Base-by-base conservation (phyloP, 345 rosid genomes). In the Anacardium occidentale region DNA sequence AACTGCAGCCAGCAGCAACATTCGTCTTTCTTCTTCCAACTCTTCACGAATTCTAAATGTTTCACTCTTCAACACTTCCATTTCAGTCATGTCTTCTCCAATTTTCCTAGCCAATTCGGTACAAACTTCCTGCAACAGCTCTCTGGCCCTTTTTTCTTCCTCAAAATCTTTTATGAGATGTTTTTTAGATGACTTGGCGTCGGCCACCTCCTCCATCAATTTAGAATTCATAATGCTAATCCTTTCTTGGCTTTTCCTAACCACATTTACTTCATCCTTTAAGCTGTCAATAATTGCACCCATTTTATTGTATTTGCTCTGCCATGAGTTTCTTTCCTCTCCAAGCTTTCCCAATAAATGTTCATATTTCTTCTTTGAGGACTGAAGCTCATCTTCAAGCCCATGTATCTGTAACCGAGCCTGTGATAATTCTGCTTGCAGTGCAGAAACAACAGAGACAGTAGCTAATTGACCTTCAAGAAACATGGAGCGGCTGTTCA, bases 1-100 rank as follows among this genome's bases (percentile, higher is more conserved):
- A 14, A 70, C 70, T 79, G 79, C 83, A 21, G 86, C 83, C 68
- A 81, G 61, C 75, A 75, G 80, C 65, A 83, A 55, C 86, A 83
- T 83, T 26, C 69, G 75, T 76, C 85, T 77, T 62, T 83, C 88
- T 37, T 85, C 80, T 40, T 83, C 83, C 37, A 83, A 42, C 71
- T 83, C 80, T 47, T 75, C 74, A 51, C 54, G 51, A 20, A 80
- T 56, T 56, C 37, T 62, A 64, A 62, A 21, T 8, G 74, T 34
- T 53, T 76, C 81, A 24, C 22, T 59, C 74, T 62, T 80, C 52
- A 82, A 20, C 25, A 65, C 72, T 74, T 82, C 86, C 62, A 78
- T 22, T 78, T 80, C 75, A 12, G 67, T 73, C 64, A 78, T 71
- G n/a, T 75, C 74, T 61, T 83, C 85, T 13, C 75, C 83, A 25